Evolutionary conservation across 169 alveolate species (phyloP).

Genomic region (Eimeria tenella): DNA sequence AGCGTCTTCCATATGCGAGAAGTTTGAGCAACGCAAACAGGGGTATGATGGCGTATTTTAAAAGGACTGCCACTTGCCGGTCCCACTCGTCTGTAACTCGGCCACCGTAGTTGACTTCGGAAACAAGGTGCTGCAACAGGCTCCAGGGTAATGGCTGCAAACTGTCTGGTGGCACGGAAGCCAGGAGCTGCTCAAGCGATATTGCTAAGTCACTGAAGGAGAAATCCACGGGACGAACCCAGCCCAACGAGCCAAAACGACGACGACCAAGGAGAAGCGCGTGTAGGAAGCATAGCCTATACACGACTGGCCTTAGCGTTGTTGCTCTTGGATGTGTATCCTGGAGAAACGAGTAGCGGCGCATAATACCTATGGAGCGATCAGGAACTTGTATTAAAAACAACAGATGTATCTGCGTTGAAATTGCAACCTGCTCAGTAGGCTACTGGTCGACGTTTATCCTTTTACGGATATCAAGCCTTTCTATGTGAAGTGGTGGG

Average conservation of each 20-base stretch:
- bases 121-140: conserved; percentile 95
- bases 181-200: conserved; percentile 91
- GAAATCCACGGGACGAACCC: conserved; percentile 97
- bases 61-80: conserved; percentile 83
- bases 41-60: neutral
- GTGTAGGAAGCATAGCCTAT: conserved; percentile 95
- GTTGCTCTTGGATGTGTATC: conserved; percentile 92
- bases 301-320: conserved; percentile 94
- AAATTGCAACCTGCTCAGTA: no score
- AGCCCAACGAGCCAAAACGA: conserved; percentile 98
- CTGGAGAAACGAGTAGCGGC: conserved; percentile 90
- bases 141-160: conserved; percentile 94
- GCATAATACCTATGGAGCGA: conserved; percentile 49
- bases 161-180: conserved; percentile 91
- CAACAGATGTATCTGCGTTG: no score
- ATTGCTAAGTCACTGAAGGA: conserved; percentile 96
- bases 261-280: conserved; percentile 96
- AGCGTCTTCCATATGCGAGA: no score
- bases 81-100: conserved; percentile 97
- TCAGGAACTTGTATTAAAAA: no score
- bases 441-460: no score
- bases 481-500: no score
- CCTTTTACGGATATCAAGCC: no score
- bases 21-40: neutral
- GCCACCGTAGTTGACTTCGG: conserved; percentile 98